Evolutionary conservation across 2,329 filamentous ascomycete genomes (phyloP).

Genomic region (Paraconiothyrium brasiliense): DNA sequence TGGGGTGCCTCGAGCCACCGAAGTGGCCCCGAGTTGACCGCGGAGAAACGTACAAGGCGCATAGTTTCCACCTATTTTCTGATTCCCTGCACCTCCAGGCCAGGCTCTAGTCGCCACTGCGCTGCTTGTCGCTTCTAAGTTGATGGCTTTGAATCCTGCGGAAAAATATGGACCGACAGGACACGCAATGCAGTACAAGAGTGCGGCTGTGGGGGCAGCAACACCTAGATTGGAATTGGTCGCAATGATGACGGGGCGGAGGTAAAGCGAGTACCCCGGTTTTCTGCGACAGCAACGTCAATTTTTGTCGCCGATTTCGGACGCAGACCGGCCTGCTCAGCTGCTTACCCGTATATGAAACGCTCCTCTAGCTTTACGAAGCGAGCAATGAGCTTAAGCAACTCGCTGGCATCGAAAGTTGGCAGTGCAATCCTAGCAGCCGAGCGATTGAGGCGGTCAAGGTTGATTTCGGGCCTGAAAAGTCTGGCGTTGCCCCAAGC

Average conservation of each 20-base stretch:
- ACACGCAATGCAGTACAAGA: constrained; percentile 7
- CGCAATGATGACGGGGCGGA: constrained; percentile 3
- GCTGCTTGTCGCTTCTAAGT: constrained; percentile 2
- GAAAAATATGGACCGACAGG: constrained; percentile 9
- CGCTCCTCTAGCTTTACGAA: constrained; percentile 8
- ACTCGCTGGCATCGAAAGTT: constrained; percentile 1
- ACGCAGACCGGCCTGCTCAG: neutral
- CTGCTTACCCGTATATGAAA: constrained; percentile 9
- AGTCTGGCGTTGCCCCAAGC: neutral
- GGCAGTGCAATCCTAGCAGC: constrained; percentile 6
- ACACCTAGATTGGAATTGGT: constrained; percentile 11
- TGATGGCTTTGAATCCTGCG: constrained; percentile 10
- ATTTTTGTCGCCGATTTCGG: neutral
- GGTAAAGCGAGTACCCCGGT: constrained; percentile 9
- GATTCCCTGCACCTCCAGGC: constrained; percentile 5
- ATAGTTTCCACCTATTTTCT: constrained; percentile 8
- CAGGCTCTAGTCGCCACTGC: constrained; percentile 7
- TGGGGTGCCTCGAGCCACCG: neutral
- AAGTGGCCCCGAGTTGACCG: neutral
- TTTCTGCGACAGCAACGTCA: constrained; percentile 1
- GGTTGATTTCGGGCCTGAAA: constrained; percentile 7
- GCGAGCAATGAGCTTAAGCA: constrained; percentile 3
- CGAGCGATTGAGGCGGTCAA: constrained; percentile 8
- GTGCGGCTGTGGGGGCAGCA: constrained; percentile 3
- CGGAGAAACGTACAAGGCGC: constrained; percentile 4